Evolutionary conservation across 805 yeast species (phyloP), one percentile per base, ranked within the genome.

Genomic region (Kregervanrija delftensis): DNA sequence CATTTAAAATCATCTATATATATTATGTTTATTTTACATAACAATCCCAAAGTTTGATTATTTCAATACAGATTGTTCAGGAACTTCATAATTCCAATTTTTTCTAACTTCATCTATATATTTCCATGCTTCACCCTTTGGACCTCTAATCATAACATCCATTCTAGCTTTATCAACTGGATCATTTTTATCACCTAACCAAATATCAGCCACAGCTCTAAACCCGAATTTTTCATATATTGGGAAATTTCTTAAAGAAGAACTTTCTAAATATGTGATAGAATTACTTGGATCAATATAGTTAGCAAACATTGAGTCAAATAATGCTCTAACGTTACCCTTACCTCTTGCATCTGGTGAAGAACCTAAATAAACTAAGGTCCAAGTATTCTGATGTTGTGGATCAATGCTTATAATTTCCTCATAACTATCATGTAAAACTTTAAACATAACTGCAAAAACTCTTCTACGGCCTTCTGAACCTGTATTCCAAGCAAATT

Each of bases 181-280:
- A 45, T 56, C 54, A 33, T 61, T 46, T 38, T 49, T 49, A 41
- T 65, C 65, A 10, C 66, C 66, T 14, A 76, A 62, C 56, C 71
- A 59, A 33, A 76, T 76, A 51, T 76, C 77, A 46, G 70, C 69
- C 41, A 71, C 74, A 22, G 70, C 68, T 33, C 66, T 62, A 52
- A 75, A 76, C 5, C 77, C 80, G 58, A 75, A 77, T 50, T 60
- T 67, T 43, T 69, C 68, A 56, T 77, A 77, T 43, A 77, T 75
- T 6, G 81, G 81, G 33, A 76, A 66, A 49, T 77, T 77, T 12
- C 48, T 42, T 5, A 64, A 45, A 8, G 74, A 60, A 1, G 76
- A 69, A 53, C 77, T 72, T 54, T 77, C 82, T 54, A 77, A 64
- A 50, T 77, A 77, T 4, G 74, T 55, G n/a, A 68, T 57, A 41